These are phyloP conservation scores for Saposhnikovia divaricata DNA, from an alignment of 129 eudicot genomes.

Conservation along the genomic window DNA sequence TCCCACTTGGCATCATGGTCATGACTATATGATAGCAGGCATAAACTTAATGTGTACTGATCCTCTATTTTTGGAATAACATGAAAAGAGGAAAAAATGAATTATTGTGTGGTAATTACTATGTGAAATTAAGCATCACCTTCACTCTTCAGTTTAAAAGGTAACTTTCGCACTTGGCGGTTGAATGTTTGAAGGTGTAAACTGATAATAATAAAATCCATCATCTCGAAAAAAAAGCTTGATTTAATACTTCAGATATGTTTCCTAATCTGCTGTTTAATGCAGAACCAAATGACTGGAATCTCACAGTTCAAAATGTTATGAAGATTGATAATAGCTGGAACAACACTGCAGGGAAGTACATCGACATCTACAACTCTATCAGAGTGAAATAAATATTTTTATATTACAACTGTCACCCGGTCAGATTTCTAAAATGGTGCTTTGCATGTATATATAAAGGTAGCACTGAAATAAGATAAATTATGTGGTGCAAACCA, in stretches of 20 bases:
- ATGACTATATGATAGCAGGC: neutral
- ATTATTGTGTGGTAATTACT: neutral
- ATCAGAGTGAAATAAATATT: conserved; percentile 32
- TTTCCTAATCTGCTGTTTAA: neutral
- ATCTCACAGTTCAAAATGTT: conserved; percentile 31
- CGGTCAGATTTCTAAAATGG: too few species aligned
- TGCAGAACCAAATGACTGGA: conserved; percentile 77
- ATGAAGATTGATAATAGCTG: conserved; percentile 77
- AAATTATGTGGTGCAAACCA: neutral
- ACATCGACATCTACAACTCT: conserved; percentile 55
- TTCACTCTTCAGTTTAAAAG: neutral
- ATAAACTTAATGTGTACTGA: neutral
- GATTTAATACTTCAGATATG: neutral
- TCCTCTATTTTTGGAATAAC: neutral
- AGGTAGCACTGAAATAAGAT: neutral
- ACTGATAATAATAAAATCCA: neutral
- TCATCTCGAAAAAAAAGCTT: neutral
- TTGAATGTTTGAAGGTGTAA: neutral
- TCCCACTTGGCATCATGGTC: neutral
- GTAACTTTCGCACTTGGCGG: neutral
- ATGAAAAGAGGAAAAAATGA: neutral
- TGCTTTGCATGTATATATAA: neutral
- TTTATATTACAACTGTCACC: neutral
- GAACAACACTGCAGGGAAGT: conserved; percentile 70
- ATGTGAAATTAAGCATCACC: neutral